Evolutionary conservation across 768 basidiomycete genomes (phyloP), one percentile per base, ranked within the genome.

Genomic region (Tulasnella sp.): DNA sequence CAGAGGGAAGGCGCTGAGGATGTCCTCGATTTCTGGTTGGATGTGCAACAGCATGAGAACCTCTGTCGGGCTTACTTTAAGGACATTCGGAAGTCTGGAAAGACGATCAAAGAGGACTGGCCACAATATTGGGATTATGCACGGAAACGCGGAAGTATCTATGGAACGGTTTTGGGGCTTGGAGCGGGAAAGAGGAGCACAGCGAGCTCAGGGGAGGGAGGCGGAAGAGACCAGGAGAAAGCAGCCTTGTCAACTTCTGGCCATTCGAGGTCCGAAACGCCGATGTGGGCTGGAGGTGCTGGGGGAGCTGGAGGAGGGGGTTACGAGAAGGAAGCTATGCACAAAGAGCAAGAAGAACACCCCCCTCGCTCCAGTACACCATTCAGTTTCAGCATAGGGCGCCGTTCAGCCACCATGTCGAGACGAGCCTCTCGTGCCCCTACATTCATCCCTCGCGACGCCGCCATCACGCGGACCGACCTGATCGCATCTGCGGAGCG

Each of bases 11-110:
- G 91, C 24, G 83, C 90, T 56, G 94, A 98, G 69, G 96, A 99
- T 70, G 87, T 92, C 50, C 74, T 99, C 46, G 96, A 99, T 70
- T 98, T 98, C 67, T 98, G 94, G 93, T 80, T 99, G 27, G 96
- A 99, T 70, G 96, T 98, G 4, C 92, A 96, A 66, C 96, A 98
- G 73, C 96, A 99, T 70, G 96, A 98, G 74, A 97, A 97, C 69
- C 82, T 99, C 31, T 98, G 94, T 71, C 81, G 93, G 62, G 96
- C 94, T 7, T 98, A 98, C 72, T 98, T 99, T 81, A 96, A 97
- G 76, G 96, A 98, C 71, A 83, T 99, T 54, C 85, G 89, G 67
- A 92, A 93, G 73, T 92, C 92, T 0, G 92, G 93, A 2, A 81
- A 87, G 25, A 82, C 86, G 11, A 87, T 99, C 70, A 87, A 86